A percentile compares a stretch with the other conserved stretches of the same genome.
These are phyloP conservation scores for Neofusicoccum kwambonambiense DNA, from an alignment of 2,329 filamentous ascomycete species.

Conservation along the genomic window DNA sequence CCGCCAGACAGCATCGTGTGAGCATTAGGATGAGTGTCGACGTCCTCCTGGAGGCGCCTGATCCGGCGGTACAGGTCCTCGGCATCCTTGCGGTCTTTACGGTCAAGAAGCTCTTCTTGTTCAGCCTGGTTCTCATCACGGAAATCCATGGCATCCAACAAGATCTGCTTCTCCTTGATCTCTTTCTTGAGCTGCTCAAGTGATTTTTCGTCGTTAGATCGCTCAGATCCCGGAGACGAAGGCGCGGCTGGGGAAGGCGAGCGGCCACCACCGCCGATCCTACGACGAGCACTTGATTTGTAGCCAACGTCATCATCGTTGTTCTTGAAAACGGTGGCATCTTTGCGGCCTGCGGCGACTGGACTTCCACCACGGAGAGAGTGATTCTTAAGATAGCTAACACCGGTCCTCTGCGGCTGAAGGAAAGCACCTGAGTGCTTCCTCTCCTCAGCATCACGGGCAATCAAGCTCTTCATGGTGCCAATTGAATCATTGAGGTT, in stretches of 20 bases:
- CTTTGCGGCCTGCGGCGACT: slow-evolving; percentile 68
- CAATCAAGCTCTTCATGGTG: slow-evolving; percentile 84
- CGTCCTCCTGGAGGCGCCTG: slow-evolving; percentile 87
- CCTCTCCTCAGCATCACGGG: slow-evolving; percentile 82
- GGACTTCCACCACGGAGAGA: slow-evolving; percentile 74
- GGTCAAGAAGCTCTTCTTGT: slow-evolving; percentile 87
- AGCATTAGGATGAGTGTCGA: slow-evolving; percentile 84
- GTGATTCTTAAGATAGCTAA: slow-evolving; percentile 94
- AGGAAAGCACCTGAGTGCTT: slow-evolving; percentile 88
- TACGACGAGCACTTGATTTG: slow-evolving; percentile 85
- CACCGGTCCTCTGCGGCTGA: slow-evolving; percentile 93
- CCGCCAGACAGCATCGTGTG: slow-evolving; percentile 36
- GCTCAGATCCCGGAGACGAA: slow-evolving; percentile 52
- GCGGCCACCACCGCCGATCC: slow-evolving; percentile 65
- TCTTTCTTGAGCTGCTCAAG: slow-evolving; percentile 89
- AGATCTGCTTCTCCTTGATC: slow-evolving; percentile 88
- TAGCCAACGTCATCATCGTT: slow-evolving; percentile 90
- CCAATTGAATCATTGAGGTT: slow-evolving; percentile 93
- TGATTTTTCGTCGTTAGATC: slow-evolving; percentile 75
- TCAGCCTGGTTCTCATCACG: slow-evolving; percentile 86
- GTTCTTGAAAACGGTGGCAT: slow-evolving; percentile 95
- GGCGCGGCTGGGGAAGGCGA: slow-evolving; percentile 77
- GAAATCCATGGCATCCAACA: slow-evolving; percentile 95
- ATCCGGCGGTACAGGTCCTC: slow-evolving; percentile 94
- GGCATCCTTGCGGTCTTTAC: slow-evolving; percentile 84